Evolutionary conservation across 2,329 filamentous ascomycete species (phyloP).

Genomic region (Juglanconis sp.): DNA sequence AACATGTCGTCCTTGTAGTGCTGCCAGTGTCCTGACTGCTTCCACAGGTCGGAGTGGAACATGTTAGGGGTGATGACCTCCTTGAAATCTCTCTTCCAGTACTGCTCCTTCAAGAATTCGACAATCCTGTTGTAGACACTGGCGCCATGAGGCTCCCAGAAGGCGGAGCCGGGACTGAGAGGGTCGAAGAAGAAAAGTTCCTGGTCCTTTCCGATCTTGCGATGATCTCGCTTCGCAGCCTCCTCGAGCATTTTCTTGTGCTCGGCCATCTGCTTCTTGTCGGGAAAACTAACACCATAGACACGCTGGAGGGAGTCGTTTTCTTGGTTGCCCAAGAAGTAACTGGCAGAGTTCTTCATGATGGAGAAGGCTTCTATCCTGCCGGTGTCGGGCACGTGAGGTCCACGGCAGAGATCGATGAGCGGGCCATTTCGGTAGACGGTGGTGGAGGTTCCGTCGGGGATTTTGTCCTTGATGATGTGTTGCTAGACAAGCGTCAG

Average conservation of each 20-base stretch:
- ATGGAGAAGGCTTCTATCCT: conserved; percentile 94
- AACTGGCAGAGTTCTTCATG: conserved; percentile 67
- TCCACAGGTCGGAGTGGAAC: conserved; percentile 92
- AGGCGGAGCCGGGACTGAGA: conserved; percentile 85
- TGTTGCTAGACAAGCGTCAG: conserved; percentile 59
- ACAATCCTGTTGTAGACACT: conserved; percentile 90
- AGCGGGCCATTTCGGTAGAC: conserved; percentile 92
- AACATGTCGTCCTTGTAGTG: conserved; percentile 94
- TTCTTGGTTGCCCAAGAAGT: conserved; percentile 89
- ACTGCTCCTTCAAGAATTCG: conserved; percentile 77
- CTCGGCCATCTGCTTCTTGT: conserved; percentile 91
- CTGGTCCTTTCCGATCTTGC: conserved; percentile 90
- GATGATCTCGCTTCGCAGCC: conserved; percentile 94
- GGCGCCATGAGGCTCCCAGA: conserved; percentile 89
- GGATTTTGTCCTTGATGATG: conserved; percentile 90
- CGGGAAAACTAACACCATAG: conserved; percentile 90
- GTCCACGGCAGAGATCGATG: conserved; percentile 92
- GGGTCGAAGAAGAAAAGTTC: conserved; percentile 98
- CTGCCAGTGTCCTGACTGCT: conserved; percentile 90
- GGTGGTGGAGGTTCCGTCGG: conserved; percentile 84
- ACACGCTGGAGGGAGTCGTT: conserved; percentile 97
- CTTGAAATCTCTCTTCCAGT: conserved; percentile 89
- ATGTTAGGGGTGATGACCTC: conserved; percentile 97
- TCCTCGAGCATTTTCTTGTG: conserved; percentile 95
- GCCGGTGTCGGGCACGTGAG: conserved; percentile 89